These are phyloP conservation scores for Iris pallida DNA, from an alignment of 116 monocot species.

Conservation along the genomic window DNA sequence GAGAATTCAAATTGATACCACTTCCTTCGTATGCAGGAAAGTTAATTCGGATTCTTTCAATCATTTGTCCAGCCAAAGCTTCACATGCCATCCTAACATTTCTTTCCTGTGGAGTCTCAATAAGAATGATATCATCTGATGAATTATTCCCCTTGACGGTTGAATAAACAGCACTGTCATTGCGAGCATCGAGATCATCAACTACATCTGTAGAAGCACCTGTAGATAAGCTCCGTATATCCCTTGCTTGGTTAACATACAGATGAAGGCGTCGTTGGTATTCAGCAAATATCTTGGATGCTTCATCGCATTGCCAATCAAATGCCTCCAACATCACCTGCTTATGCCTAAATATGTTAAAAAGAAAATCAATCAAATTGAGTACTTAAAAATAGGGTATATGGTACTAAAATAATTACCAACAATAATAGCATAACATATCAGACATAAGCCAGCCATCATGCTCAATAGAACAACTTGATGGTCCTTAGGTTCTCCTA, in stretches of 20 bases:
- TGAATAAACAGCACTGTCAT: constrained; percentile 65
- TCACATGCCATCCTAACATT: constrained; percentile 64
- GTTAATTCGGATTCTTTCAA: constrained; percentile 59
- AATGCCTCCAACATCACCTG: constrained; percentile 91
- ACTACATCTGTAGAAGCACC: constrained; percentile 19
- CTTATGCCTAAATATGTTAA: constrained; percentile 61
- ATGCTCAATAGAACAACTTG: no score
- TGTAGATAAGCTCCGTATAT: constrained; percentile 46
- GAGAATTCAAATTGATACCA: constrained; percentile 56
- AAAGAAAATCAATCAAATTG: constrained; percentile 16
- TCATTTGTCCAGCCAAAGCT: constrained; percentile 43
- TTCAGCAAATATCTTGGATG: constrained; percentile 86
- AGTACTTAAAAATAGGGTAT: constrained; percentile 5
- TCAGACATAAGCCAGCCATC: no score
- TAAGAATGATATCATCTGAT: constrained; percentile 70
- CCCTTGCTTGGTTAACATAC: constrained; percentile 84
- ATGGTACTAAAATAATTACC: background rate
- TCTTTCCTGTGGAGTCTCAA: constrained; percentile 73
- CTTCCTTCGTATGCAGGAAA: constrained; percentile 89
- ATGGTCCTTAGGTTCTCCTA: no score
- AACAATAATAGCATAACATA: no score
- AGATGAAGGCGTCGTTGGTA: constrained; percentile 90
- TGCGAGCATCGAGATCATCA: constrained; percentile 37
- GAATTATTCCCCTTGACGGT: constrained; percentile 75
- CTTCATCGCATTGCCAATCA: constrained; percentile 93